phyloP scores from a whole-genome alignment of 2,329 filamentous ascomycete species.

The Dothideomycetidae sp. region DNA sequence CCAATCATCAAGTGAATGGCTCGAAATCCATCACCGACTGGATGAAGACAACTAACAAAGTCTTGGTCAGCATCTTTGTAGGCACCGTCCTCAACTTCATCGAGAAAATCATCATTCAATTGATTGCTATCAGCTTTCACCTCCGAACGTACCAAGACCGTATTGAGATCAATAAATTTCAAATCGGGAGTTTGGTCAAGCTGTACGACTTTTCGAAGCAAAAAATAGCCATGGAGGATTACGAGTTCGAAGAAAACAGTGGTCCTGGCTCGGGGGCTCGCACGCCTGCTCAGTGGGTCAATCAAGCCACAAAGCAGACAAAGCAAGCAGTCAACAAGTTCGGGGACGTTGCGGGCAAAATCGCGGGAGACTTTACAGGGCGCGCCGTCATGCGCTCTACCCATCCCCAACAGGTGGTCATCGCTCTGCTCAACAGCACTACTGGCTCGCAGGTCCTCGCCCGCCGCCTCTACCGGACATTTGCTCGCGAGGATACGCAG shows the following conservation, averaged over 20 bases:
- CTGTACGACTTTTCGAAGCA: conserved; percentile 50
- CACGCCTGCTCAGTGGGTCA: conserved; percentile 60
- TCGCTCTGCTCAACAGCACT: conserved; percentile 60
- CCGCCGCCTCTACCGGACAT: conserved; percentile 74
- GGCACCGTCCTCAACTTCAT: conserved; percentile 65
- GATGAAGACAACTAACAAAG: conserved; percentile 69
- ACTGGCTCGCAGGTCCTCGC: conserved; percentile 69
- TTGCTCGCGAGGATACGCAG: conserved; percentile 59
- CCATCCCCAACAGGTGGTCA: conserved; percentile 71
- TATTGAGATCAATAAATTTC: conserved; percentile 85
- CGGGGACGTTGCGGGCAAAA: conserved; percentile 68
- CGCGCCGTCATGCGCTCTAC: conserved; percentile 51
- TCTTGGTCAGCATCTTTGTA: conserved; percentile 75
- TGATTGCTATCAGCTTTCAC: conserved; percentile 90
- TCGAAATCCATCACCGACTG: conserved; percentile 43
- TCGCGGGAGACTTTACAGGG: conserved; percentile 87
- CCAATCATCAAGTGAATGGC: conserved; percentile 45
- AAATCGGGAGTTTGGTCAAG: conserved; percentile 56
- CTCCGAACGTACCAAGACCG: conserved; percentile 77
- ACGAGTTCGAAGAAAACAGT: conserved; percentile 52
- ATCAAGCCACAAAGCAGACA: conserved; percentile 57
- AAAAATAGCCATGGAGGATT: conserved; percentile 55
- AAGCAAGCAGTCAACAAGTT: conserved; percentile 64
- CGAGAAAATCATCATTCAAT: conserved; percentile 87
- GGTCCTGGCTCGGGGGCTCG: conserved; percentile 44